These are phyloP conservation scores for Chrysanthemum seticuspe DNA, from an alignment of 129 eudicot species.

Conservation along the genomic window DNA sequence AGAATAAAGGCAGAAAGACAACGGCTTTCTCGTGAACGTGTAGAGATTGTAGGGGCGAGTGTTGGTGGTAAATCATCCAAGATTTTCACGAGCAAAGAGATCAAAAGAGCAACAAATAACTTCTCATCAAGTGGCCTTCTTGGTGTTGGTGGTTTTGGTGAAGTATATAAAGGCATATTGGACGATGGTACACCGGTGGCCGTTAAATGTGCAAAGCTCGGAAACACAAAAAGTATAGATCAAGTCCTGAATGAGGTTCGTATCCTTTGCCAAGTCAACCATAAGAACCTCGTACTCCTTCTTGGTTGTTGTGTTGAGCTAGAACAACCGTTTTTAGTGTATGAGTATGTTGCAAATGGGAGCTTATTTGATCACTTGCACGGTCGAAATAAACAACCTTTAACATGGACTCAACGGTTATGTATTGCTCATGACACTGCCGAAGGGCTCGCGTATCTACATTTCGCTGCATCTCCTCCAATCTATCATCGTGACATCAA, in stretches of 20 bases:
- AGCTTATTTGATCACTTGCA: conserved; percentile 52
- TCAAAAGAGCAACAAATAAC: conserved; percentile 53
- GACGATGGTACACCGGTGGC: conserved; percentile 63
- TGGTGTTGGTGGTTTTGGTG: conserved; percentile 78
- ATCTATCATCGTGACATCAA: conserved; percentile 67
- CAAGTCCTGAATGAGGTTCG: conserved; percentile 81
- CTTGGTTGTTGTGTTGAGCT: conserved; percentile 74
- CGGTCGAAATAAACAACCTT: conserved; percentile 23
- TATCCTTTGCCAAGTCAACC: conserved; percentile 80
- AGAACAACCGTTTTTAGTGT: conserved; percentile 61
- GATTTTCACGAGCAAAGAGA: conserved; percentile 51
- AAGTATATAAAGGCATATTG: conserved; percentile 65
- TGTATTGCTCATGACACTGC: conserved; percentile 51
- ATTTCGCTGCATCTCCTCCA: conserved; percentile 59
- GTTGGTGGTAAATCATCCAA: conserved; percentile 54
- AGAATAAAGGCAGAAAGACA: conserved; percentile 32
- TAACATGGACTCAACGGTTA: conserved; percentile 44
- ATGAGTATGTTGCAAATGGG: conserved; percentile 60
- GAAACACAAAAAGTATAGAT: conserved; percentile 53
- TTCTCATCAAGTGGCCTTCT: conserved; percentile 53
- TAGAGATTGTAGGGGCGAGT: conserved; percentile 49
- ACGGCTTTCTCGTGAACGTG: conserved; percentile 49
- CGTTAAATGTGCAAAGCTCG: conserved; percentile 62
- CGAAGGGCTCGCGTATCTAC: conserved; percentile 56
- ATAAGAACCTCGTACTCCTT: conserved; percentile 56